phyloP scores from a whole-genome alignment of 768 basidiomycete genomes.

The Fibroporia radiculosa region DNA sequence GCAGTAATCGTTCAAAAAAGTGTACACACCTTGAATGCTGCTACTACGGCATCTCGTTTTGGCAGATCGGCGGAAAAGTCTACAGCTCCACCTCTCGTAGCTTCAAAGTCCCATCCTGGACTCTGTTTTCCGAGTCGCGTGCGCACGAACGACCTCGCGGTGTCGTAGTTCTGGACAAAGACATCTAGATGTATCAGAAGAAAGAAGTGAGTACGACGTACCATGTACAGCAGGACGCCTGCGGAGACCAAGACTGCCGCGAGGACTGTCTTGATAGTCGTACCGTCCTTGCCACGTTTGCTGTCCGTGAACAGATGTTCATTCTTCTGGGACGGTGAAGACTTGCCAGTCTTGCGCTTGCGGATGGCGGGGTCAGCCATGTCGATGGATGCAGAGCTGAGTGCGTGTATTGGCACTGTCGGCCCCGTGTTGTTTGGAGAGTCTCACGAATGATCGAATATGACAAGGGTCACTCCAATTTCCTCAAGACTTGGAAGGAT shows the following conservation, averaged over 20 bases:
- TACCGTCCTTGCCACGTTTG: not conserved
- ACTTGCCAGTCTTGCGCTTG: slow-evolving; percentile 1
- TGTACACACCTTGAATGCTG: slow-evolving; percentile 62
- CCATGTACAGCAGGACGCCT: not conserved
- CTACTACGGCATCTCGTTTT: slow-evolving; percentile 64
- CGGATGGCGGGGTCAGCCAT: slow-evolving; percentile 1
- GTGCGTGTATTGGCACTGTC: too few species aligned
- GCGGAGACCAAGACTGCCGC: not conserved
- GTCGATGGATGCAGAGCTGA: too few species aligned
- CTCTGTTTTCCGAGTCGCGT: not conserved
- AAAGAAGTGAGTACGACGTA: not conserved
- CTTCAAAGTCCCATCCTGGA: not conserved
- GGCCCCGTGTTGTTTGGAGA: too few species aligned
- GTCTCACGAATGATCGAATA: too few species aligned
- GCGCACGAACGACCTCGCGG: not conserved
- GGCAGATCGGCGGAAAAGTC: slow-evolving; percentile 45
- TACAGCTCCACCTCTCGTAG: not conserved
- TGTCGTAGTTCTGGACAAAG: slow-evolving; percentile 1
- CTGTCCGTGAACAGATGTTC: not conserved
- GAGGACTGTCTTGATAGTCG: not conserved
- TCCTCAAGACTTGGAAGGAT: too few species aligned
- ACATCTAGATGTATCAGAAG: not conserved
- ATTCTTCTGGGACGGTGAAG: not conserved
- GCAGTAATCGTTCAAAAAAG: too few species aligned
- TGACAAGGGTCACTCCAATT: too few species aligned